Conservation (phyloP, 164 flowering plant species). For the Stephania yunnanensis region DNA sequence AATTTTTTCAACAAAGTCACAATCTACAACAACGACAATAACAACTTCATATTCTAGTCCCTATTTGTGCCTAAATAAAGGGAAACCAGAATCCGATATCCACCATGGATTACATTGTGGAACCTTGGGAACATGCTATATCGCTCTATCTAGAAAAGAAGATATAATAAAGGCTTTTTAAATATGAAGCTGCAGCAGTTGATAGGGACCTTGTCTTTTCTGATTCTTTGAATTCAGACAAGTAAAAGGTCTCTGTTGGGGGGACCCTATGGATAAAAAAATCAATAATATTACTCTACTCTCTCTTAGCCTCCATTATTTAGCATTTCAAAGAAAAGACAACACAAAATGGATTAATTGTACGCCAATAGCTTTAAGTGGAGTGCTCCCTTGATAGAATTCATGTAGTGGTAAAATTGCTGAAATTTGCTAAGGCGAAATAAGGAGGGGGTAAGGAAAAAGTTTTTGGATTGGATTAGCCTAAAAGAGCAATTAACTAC, state of each 20-base stretch:
- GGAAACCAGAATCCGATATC: constrained; percentile 10
- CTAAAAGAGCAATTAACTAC: too few species aligned
- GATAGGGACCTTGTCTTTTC: neutral
- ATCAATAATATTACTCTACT: neutral
- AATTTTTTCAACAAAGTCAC: neutral
- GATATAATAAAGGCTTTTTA: neutral
- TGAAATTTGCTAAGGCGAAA: too few species aligned
- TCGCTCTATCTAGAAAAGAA: neutral
- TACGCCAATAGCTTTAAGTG: too few species aligned
- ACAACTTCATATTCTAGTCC: neutral
- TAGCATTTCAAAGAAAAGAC: too few species aligned
- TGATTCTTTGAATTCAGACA: neutral
- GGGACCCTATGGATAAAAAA: neutral
- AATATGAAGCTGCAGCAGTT: neutral
- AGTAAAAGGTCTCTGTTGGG: neutral
- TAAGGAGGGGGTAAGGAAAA: too few species aligned
- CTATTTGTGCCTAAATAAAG: constrained; percentile 15
- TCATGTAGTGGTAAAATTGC: too few species aligned
- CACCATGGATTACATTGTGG: constrained; percentile 5
- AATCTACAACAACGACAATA: neutral
- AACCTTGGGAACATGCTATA: neutral
- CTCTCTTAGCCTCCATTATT: neutral
- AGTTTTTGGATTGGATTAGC: too few species aligned
- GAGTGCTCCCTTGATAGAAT: too few species aligned
- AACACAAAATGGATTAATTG: too few species aligned